phyloP scores from a whole-genome alignment of 1,139 yeast species.

The Geotrichum europaeum region DNA sequence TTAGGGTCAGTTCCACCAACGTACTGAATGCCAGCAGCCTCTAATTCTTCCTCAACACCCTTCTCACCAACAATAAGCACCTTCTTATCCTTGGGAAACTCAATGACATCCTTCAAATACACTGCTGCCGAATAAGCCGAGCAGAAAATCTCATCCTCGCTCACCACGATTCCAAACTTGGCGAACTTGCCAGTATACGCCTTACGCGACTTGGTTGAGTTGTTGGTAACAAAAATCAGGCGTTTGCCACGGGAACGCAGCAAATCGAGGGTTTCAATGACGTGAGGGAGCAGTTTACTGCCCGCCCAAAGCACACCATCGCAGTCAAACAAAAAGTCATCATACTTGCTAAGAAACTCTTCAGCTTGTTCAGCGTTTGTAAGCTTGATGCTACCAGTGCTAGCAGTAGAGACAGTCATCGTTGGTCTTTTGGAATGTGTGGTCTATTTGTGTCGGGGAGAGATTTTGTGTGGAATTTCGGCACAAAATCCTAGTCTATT shows the following conservation, averaged over 20 bases:
- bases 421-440: background rate
- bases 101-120: conserved; percentile 68
- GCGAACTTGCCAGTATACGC: conserved; percentile 72
- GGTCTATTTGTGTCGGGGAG: background rate
- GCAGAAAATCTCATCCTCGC: conserved; percentile 76
- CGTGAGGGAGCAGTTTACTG: conserved; percentile 61
- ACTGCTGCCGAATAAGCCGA: conserved; percentile 90
- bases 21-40: conserved; percentile 58
- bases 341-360: conserved; percentile 56
- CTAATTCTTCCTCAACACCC: conserved; percentile 73
- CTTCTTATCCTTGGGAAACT: conserved; percentile 66
- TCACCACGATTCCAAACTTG: conserved; percentile 62
- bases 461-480: too few relatives aligned
- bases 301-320: conserved; percentile 94
- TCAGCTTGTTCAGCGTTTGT: conserved; percentile 44
- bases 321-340: conserved; percentile 85
- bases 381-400: conserved; percentile 39
- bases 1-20: conserved; percentile 64
- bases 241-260: conserved; percentile 53
- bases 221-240: conserved; percentile 86
- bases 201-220: conserved; percentile 81
- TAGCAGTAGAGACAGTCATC: conserved; percentile 16
- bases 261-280: conserved; percentile 56
- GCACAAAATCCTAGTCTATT: too few relatives aligned
- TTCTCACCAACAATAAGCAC: conserved; percentile 81